Conservation (phyloP, 768 basidiomycete genomes). For the Leccinum sublutescens region DNA sequence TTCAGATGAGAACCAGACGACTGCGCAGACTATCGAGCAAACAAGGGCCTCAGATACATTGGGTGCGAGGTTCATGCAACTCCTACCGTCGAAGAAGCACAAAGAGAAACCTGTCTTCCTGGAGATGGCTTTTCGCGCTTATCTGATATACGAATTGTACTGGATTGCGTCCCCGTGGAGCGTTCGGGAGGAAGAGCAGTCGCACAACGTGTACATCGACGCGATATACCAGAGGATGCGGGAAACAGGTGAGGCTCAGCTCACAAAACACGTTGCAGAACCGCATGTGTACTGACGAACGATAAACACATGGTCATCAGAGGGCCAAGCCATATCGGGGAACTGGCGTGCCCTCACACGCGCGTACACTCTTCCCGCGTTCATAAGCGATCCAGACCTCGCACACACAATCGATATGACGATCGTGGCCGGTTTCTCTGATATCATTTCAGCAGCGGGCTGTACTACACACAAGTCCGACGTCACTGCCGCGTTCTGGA, state of each 20-base stretch:
- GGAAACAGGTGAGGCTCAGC: slow-evolving; percentile 30
- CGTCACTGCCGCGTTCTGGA: slow-evolving; percentile 39
- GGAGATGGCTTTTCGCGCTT: slow-evolving; percentile 33
- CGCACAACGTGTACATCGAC: slow-evolving; percentile 18
- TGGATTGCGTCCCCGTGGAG: slow-evolving; percentile 24
- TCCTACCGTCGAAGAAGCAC: slow-evolving; percentile 21
- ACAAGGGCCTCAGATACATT: slow-evolving; percentile 12
- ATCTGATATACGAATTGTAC: slow-evolving; percentile 21
- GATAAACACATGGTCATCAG: slow-evolving; percentile 21
- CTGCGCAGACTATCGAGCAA: slow-evolving; percentile 4
- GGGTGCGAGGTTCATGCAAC: slow-evolving; percentile 17
- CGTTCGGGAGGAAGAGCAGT: slow-evolving; percentile 16
- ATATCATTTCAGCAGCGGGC: slow-evolving; percentile 29
- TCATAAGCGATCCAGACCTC: slow-evolving; percentile 17
- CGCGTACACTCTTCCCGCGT: slow-evolving; percentile 12
- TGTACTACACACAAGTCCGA: slow-evolving; percentile 16
- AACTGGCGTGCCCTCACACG: slow-evolving; percentile 43
- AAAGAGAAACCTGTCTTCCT: slow-evolving; percentile 29
- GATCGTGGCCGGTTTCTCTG: slow-evolving; percentile 22
- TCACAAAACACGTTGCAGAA: not conserved
- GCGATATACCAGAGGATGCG: slow-evolving; percentile 34
- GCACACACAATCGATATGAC: slow-evolving; percentile 3
- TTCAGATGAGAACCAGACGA: slow-evolving; percentile 2
- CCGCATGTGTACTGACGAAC: not conserved
- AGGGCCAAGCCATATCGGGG: slow-evolving; percentile 41